Conservation (phyloP, 2,329 filamentous ascomycete genomes). For the Colletotrichum viniferum region DNA sequence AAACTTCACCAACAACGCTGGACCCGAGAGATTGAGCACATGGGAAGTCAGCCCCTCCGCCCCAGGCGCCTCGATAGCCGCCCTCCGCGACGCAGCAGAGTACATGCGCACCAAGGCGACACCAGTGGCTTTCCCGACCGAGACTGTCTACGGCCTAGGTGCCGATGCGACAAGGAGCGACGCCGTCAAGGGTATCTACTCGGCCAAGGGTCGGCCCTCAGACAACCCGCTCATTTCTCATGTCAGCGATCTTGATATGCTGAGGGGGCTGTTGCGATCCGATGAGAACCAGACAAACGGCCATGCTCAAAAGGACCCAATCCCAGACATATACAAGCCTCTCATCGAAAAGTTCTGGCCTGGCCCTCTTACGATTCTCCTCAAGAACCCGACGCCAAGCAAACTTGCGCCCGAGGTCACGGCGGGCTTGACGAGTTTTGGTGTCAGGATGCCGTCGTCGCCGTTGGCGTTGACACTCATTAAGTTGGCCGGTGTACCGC, state of each 20-base stretch:
- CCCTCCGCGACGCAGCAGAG: constrained; percentile 68
- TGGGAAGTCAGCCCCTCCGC: constrained; percentile 44
- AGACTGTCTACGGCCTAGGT: constrained; percentile 97
- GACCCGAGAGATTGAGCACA: constrained; percentile 38
- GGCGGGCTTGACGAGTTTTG: constrained; percentile 82
- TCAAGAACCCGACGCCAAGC: constrained; percentile 74
- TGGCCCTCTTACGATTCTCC: constrained; percentile 87
- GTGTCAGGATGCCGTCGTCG: constrained; percentile 86
- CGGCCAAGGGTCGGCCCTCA: constrained; percentile 85
- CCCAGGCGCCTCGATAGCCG: constrained; percentile 34
- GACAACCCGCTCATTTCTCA: constrained; percentile 98
- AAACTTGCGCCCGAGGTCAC: constrained; percentile 90
- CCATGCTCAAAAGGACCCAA: constrained; percentile 35
- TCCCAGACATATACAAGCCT: constrained; percentile 78
- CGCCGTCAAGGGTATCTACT: constrained; percentile 90
- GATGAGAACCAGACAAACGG: constrained; percentile 17
- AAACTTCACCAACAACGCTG: constrained; percentile 32
- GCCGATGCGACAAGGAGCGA: constrained; percentile 88
- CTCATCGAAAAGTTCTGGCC: constrained; percentile 91
- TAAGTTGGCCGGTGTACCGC: constrained; percentile 73
- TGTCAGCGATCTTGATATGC: constrained; percentile 79
- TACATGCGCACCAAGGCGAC: constrained; percentile 68
- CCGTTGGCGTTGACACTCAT: constrained; percentile 89
- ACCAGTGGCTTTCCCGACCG: constrained; percentile 94
- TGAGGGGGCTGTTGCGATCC: constrained; percentile 63